Conservation (phyloP, 2,329 filamentous ascomycete genomes). For the Colletotrichum tropicicola region DNA sequence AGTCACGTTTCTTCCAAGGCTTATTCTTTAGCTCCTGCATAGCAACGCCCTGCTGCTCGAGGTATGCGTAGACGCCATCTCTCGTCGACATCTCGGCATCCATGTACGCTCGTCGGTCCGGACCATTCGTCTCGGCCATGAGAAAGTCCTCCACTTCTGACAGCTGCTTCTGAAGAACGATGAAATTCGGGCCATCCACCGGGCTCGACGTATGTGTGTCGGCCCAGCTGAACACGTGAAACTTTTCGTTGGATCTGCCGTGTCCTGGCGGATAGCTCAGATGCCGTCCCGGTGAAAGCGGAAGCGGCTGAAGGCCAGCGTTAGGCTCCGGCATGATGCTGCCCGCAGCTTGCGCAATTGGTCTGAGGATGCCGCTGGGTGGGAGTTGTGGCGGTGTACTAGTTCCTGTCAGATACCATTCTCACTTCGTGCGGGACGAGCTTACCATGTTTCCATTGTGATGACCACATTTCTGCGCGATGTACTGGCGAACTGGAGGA, state of each 20-base stretch:
- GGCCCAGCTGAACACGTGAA: conserved; percentile 30
- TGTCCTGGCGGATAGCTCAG: conserved; percentile 15
- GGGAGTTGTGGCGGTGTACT: conserved; percentile 24
- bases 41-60: conserved; percentile 10
- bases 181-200: conserved; percentile 19
- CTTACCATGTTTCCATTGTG: conserved; percentile 27
- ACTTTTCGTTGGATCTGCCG: conserved; percentile 6
- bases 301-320: background rate
- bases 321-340: background rate
- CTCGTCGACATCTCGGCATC: conserved; percentile 32
- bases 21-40: conserved; percentile 1
- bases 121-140: conserved; percentile 18
- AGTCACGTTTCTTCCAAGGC: conserved; percentile 35
- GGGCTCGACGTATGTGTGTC: background rate
- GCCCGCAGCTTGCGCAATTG: background rate
- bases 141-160: conserved; percentile 21
- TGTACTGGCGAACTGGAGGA: conserved; percentile 37
- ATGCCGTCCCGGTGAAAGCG: background rate
- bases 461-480: conserved; percentile 34
- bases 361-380: conserved; percentile 16
- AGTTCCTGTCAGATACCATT: background rate
- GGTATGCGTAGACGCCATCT: conserved; percentile 39
- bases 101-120: conserved; percentile 13
- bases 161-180: conserved; percentile 22
- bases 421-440: background rate